Base-by-base conservation (phyloP, 805 yeast species). In the Kazachstania martiniae region DNA sequence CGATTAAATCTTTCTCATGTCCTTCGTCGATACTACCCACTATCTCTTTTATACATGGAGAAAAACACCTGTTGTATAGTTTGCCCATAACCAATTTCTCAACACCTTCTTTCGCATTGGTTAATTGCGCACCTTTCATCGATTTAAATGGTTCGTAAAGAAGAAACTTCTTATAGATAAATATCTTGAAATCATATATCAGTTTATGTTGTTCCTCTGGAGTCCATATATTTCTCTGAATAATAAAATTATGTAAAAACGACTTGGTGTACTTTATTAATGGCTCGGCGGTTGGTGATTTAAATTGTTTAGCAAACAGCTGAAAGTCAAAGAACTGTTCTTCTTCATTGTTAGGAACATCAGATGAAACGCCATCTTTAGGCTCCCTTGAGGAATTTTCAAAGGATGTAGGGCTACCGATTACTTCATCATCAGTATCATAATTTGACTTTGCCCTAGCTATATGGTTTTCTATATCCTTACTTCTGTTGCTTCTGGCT, bases 11-110 rank as follows among this genome's bases (percentile, higher is more conserved):
- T 26, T 66, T 65, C 27, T 57, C 65, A 47, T 81, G 89, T 7
- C 68, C 72, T 35, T 52, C 70, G 32, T 66, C 74, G 36, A 70
- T 59, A 37, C 49, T 58, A 5, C 54, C 42, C 8, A 37, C 18
- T 4, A 13, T 21, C 12, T 34, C 30, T 10, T 29, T 35, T 21
- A 63, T 47, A 12, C 53, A 59, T 0, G 97, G 96, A 0, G 96
- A 75, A 49, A 81, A 93, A 19, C 89, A 79, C 34, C 70, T 72
- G 1, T 65, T 64, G 53, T 85, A 87, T 2, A 93, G 57, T 41
- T 94, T 67, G 35, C 89, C 87, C 94, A 87, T 84, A 8, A 93
- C 67, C 27, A 91, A 65, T 54, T 91, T 91, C 56, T 91, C 99
- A 46, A 91, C 66, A 0, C 98, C 98, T 45, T 86, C 96, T 42